Evolutionary conservation across 176 grass and related monocot species (phyloP).

Genomic region (Aegilops umbellulata): DNA sequence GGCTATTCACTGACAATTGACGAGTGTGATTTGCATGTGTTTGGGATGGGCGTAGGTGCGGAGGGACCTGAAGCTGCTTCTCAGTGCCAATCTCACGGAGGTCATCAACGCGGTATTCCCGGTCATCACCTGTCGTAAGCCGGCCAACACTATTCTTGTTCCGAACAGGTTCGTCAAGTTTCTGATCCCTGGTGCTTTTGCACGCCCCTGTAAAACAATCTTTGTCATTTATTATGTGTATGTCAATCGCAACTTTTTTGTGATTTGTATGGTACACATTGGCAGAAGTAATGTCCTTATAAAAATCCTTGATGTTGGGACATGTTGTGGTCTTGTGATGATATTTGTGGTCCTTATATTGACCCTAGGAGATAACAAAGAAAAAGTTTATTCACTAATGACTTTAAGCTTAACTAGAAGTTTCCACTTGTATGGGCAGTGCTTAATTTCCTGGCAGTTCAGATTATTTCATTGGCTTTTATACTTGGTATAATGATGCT

Average conservation of each 20-base stretch:
- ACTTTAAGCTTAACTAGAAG: background rate
- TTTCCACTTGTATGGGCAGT: background rate
- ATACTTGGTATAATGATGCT: background rate
- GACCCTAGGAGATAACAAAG: background rate
- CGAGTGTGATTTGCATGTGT: background rate
- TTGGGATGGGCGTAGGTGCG: slow-evolving; percentile 43
- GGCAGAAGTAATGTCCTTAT: background rate
- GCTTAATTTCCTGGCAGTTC: background rate
- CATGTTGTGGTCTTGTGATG: background rate
- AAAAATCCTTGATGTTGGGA: background rate
- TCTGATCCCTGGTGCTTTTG: background rate
- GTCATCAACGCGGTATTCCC: slow-evolving; percentile 52
- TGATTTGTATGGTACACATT: background rate
- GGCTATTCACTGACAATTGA: background rate
- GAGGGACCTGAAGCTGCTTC: slow-evolving; percentile 59
- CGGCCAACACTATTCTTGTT: slow-evolving; percentile 45
- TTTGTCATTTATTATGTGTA: background rate
- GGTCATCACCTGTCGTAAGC: slow-evolving; percentile 50
- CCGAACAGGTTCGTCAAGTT: slow-evolving; percentile 25
- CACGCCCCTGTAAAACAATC: background rate
- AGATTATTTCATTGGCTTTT: background rate
- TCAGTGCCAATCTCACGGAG: slow-evolving; percentile 6
- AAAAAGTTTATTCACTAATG: background rate
- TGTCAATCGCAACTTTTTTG: background rate
- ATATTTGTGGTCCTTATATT: background rate